phyloP scores from a whole-genome alignment of 2,329 filamentous ascomycete species.

The Calonectria crousiana region DNA sequence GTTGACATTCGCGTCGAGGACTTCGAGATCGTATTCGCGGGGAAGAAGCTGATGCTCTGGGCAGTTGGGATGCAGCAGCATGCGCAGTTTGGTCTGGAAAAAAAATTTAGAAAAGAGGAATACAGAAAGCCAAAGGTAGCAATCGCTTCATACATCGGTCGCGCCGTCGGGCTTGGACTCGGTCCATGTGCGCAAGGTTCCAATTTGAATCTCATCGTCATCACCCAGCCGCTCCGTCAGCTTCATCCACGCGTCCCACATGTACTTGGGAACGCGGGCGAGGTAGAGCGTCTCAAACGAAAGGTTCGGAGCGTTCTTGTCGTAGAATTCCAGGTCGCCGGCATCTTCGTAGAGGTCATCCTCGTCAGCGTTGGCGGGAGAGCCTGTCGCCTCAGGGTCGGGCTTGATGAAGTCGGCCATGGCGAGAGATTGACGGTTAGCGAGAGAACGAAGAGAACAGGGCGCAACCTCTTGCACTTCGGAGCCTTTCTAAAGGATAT shows the following conservation, averaged over 20 bases:
- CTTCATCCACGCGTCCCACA: constrained; percentile 82
- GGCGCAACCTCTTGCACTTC: neutral
- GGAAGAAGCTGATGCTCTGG: constrained; percentile 81
- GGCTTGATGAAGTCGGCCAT: constrained; percentile 60
- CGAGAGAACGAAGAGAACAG: constrained; percentile 17
- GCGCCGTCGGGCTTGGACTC: constrained; percentile 66
- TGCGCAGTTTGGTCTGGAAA: constrained; percentile 61
- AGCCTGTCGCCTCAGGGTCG: constrained; percentile 59
- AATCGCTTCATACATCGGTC: constrained; percentile 50
- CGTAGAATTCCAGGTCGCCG: constrained; percentile 69
- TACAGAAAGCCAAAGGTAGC: neutral
- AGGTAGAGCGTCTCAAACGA: constrained; percentile 71
- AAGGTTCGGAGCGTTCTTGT: constrained; percentile 54
- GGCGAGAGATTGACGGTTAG: constrained; percentile 21
- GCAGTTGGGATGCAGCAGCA: constrained; percentile 76
- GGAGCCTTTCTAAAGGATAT: too few species aligned
- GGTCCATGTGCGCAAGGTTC: constrained; percentile 75
- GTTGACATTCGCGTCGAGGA: constrained; percentile 72
- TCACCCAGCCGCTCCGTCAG: constrained; percentile 73
- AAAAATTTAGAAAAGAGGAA: constrained; percentile 19
- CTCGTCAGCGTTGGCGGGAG: constrained; percentile 64
- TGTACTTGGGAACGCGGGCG: constrained; percentile 80
- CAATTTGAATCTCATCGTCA: constrained; percentile 84
- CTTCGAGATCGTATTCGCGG: constrained; percentile 86
- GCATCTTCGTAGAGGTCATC: constrained; percentile 76